A percentile compares a stretch with the other conserved stretches of the same genome.
These are phyloP conservation scores for Casuarina cunninghamiana DNA, from an alignment of 306 rosid species.

Conservation along the genomic window DNA sequence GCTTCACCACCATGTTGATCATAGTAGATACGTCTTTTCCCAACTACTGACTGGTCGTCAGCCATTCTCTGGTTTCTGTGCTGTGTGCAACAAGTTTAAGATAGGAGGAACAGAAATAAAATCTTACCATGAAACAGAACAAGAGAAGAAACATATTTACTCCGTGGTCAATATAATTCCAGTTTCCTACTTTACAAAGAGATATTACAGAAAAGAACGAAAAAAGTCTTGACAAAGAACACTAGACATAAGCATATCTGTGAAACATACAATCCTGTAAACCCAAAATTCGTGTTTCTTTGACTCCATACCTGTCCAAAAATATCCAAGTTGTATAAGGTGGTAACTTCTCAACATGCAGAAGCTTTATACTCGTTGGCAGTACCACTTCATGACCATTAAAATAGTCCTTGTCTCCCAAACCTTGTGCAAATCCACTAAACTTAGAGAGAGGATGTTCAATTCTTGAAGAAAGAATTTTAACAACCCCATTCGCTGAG, in stretches of 20 bases:
- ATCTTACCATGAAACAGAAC: constrained; percentile 14
- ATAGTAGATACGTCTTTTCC: constrained; percentile 93
- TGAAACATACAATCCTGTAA: not conserved
- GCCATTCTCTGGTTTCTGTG: constrained; percentile 99
- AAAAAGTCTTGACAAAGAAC: constrained; percentile 9
- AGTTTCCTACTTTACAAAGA: not conserved
- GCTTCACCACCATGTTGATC: constrained; percentile 92
- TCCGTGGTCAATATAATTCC: not conserved
- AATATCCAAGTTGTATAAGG: constrained; percentile 93
- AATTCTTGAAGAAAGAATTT: constrained; percentile 64
- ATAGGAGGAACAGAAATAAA: constrained; percentile 41
- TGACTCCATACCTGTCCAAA: constrained; percentile 66
- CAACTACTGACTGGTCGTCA: constrained; percentile 93
- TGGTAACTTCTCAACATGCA: constrained; percentile 62
- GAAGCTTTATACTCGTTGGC: constrained; percentile 61
- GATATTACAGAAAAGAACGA: not conserved
- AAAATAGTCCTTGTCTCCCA: constrained; percentile 59
- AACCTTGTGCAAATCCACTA: constrained; percentile 52
- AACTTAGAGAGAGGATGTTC: constrained; percentile 62
- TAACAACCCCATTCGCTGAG: constrained; percentile 31
- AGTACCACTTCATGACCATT: constrained; percentile 48
- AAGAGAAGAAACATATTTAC: constrained; percentile 4
- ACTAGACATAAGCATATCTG: not conserved
- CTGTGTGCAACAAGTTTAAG: constrained; percentile 57
- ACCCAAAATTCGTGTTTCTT: not conserved